These are phyloP conservation scores for Gloeophyllum trabeum DNA, from an alignment of 768 basidiomycete species.

Conservation along the genomic window DNA sequence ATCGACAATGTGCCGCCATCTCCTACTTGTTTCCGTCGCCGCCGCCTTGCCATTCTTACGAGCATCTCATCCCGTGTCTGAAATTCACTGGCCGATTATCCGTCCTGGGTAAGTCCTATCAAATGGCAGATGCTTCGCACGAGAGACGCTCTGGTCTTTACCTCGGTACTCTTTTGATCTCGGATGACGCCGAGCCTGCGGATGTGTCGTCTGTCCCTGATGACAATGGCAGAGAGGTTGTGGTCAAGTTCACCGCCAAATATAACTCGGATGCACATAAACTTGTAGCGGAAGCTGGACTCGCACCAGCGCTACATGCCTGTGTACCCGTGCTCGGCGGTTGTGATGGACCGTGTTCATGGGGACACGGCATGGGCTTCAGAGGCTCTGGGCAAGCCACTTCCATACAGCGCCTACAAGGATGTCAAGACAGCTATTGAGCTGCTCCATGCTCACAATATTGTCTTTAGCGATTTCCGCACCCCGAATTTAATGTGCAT, in stretches of 20 bases:
- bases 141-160: no score
- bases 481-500: constrained; percentile 3
- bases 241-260: constrained; percentile 8
- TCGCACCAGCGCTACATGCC: constrained; percentile 6
- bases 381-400: no score
- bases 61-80: no score
- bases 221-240: background rate
- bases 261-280: constrained; percentile 6
- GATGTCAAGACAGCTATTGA: constrained; percentile 5
- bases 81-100: no score
- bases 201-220: no score
- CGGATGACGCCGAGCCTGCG: no score
- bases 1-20: no score
- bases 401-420: background rate
- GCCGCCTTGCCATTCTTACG: no score
- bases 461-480: constrained; percentile 9
- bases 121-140: no score
- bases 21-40: no score
- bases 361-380: background rate
- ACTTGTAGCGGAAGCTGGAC: constrained; percentile 2
- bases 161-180: no score
- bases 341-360: constrained; percentile 9
- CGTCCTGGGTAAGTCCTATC: no score
- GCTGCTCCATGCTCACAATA: constrained; percentile 3
- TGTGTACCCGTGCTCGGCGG: constrained; percentile 5